phyloP scores from a whole-genome alignment of 1,284 basidiomycete species.

The Boletus calvinii region DNA sequence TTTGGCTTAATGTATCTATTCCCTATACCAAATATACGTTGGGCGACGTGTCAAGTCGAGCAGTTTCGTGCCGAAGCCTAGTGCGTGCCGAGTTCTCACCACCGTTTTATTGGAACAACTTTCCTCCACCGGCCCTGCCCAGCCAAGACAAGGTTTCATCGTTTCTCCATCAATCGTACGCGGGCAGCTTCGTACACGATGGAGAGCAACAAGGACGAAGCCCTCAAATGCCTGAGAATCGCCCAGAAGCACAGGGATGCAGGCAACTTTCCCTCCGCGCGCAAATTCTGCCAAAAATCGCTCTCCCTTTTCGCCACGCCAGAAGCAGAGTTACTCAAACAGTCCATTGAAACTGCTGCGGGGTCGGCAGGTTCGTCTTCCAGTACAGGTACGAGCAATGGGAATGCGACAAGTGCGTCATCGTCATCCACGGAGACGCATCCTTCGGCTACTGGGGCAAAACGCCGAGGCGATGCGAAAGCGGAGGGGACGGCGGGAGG shows the following conservation, averaged over 20 bases:
- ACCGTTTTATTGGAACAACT: conserved; percentile 6
- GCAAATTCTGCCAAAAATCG: conserved; percentile 91
- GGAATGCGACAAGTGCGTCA: conserved; percentile 36
- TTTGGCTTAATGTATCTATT: conserved; percentile 5
- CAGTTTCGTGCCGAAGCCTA: conserved; percentile 11
- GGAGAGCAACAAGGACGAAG: conserved; percentile 92
- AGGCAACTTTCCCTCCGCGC: conserved; percentile 74
- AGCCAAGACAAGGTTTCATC: conserved; percentile 7
- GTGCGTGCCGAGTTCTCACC: conserved; percentile 30
- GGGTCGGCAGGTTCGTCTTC: conserved; percentile 34
- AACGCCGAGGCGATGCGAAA: conserved; percentile 48
- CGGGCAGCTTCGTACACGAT: conserved; percentile 39
- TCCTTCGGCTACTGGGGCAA: conserved; percentile 64
- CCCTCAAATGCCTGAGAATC: conserved; percentile 75
- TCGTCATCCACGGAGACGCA: conserved; percentile 59
- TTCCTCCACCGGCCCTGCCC: background rate
- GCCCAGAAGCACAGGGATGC: conserved; percentile 72
- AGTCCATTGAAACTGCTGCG: conserved; percentile 53
- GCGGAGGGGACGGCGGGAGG: conserved; percentile 48
- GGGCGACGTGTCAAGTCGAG: conserved; percentile 13
- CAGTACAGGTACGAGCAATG: conserved; percentile 27
- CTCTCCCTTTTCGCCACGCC: conserved; percentile 81
- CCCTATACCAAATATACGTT: background rate
- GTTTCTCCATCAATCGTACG: conserved; percentile 9
- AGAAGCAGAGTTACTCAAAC: conserved; percentile 71